Evolutionary conservation across 345 rosid species (phyloP).

Genomic region (Acer yangbiense): DNA sequence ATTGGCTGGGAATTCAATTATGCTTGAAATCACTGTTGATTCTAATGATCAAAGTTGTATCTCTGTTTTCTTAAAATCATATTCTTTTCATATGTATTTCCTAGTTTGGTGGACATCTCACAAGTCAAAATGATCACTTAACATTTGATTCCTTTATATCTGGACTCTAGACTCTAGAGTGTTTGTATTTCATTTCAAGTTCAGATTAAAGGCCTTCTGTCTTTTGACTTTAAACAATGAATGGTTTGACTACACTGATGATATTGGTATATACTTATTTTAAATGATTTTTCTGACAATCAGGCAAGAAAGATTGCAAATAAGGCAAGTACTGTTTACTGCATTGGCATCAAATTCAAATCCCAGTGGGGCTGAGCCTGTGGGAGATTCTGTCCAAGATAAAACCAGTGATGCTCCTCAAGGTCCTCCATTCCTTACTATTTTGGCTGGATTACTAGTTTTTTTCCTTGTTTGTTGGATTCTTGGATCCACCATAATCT

Average conservation of each 20-base stretch:
- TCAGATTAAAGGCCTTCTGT: no score
- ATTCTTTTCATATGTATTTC: no score
- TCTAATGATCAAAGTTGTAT: no score
- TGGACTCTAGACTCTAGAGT: no score
- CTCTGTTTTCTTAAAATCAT: no score
- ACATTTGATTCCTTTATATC: no score
- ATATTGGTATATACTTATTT: not conserved
- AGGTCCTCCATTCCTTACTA: slow-evolving; percentile 40
- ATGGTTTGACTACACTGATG: not conserved
- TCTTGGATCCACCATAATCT: slow-evolving; percentile 25
- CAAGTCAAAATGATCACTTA: no score
- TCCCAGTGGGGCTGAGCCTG: slow-evolving; percentile 15
- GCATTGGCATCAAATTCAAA: slow-evolving; percentile 29
- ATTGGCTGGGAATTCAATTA: not conserved
- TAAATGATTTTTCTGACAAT: not conserved
- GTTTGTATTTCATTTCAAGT: no score
- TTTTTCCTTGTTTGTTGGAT: slow-evolving; percentile 25
- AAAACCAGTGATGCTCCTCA: slow-evolving; percentile 5
- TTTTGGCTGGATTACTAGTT: slow-evolving; percentile 32
- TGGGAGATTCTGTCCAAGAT: slow-evolving; percentile 12
- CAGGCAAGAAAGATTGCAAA: slow-evolving; percentile 16
- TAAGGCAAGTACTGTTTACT: not conserved
- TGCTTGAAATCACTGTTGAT: no score
- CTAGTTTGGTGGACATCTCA: no score
- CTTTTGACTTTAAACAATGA: no score